These are phyloP conservation scores for Aspergillus brunneoviolaceus DNA, from an alignment of 2,329 filamentous ascomycete genomes.

Conservation along the genomic window DNA sequence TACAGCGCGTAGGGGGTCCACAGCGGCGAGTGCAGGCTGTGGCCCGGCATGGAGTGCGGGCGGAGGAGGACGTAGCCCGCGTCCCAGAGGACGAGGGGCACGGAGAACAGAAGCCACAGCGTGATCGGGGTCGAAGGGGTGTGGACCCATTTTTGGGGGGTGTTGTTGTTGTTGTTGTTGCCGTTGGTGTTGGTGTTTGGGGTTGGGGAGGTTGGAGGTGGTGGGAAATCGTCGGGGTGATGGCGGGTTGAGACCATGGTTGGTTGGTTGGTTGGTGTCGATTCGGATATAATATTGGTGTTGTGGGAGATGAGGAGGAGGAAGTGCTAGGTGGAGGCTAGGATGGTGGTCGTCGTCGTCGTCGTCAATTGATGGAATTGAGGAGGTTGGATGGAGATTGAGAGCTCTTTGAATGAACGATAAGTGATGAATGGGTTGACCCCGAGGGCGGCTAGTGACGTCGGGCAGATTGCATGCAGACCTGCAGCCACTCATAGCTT, in stretches of 20 bases:
- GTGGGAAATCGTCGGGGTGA: slow-evolving; percentile 53
- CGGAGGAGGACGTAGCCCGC: slow-evolving; percentile 74
- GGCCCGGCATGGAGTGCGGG: slow-evolving; percentile 79
- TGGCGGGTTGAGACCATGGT: slow-evolving; percentile 58
- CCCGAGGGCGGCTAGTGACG: slow-evolving; percentile 12
- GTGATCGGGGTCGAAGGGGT: slow-evolving; percentile 61
- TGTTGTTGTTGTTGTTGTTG: slow-evolving; percentile 18
- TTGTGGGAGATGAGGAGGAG: too few species aligned
- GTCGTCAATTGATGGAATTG: neutral
- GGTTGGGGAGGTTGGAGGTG: slow-evolving; percentile 30
- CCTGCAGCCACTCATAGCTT: neutral
- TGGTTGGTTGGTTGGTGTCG: neutral
- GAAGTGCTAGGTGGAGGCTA: too few species aligned
- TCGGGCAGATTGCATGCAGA: neutral
- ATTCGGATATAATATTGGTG: too few species aligned
- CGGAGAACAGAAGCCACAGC: slow-evolving; percentile 70
- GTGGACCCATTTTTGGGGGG: slow-evolving; percentile 52
- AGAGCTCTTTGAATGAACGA: neutral
- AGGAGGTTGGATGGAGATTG: too few species aligned
- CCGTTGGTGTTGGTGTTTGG: slow-evolving; percentile 1
- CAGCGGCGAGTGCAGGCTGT: slow-evolving; percentile 67
- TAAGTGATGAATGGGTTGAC: too few species aligned
- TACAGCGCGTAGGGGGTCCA: slow-evolving; percentile 80
- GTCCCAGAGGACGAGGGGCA: slow-evolving; percentile 82
- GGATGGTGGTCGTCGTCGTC: neutral